A percentile compares a stretch with the other conserved stretches of the same genome.
Evolutionary conservation across 192 early-diverging fungal genomes (phyloP).

Genomic region (Helicostylum pulchrum): DNA sequence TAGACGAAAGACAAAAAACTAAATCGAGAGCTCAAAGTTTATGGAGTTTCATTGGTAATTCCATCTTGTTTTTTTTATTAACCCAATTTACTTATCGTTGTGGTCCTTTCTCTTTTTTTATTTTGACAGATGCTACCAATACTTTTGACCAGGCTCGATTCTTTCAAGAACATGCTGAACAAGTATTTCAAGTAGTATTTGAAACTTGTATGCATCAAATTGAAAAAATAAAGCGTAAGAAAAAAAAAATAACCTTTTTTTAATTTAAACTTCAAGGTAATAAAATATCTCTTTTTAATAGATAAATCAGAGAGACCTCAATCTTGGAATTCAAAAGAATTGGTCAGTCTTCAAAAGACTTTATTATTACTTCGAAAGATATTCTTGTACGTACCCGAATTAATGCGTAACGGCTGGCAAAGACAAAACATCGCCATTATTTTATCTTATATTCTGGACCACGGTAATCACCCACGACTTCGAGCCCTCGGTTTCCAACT

Average conservation of each 20-base stretch:
- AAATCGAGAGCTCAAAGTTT: conserved; percentile 65
- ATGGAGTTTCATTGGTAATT: conserved; percentile 67
- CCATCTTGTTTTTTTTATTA: conserved; percentile 9
- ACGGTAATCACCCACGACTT: conserved; percentile 66
- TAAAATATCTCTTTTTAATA: neutral
- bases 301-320: conserved; percentile 50
- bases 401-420: conserved; percentile 77
- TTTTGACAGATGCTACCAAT: conserved; percentile 55
- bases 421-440: conserved; percentile 59
- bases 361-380: conserved; percentile 63
- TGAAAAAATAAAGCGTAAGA: conserved; percentile 73
- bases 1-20: conserved; percentile 74
- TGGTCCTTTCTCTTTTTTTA: too few species aligned
- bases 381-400: conserved; percentile 62
- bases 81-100: conserved; percentile 5
- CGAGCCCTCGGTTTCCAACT: conserved; percentile 71
- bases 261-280: neutral
- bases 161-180: conserved; percentile 71
- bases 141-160: conserved; percentile 73
- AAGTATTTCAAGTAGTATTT: conserved; percentile 63
- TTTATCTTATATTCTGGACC: conserved; percentile 58
- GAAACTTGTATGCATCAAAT: conserved; percentile 68
- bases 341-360: conserved; percentile 58
- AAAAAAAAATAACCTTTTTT: neutral
- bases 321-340: conserved; percentile 60